These are phyloP conservation scores for Penicillium sp. DNA, from an alignment of 2,329 filamentous ascomycete genomes.

Conservation along the genomic window DNA sequence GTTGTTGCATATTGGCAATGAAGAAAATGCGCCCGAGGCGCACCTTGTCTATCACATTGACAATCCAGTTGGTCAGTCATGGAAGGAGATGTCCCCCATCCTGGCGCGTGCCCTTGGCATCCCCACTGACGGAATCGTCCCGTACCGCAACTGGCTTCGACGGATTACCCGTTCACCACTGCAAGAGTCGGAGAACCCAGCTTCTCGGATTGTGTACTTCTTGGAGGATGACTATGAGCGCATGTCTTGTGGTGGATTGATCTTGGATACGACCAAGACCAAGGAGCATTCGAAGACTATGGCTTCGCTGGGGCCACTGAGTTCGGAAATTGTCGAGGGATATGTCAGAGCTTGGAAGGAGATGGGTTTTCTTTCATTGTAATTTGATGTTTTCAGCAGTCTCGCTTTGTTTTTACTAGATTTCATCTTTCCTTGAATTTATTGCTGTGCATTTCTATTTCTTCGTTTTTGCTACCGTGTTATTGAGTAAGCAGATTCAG, in stretches of 20 bases:
- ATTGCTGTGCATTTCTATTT: not conserved
- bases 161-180: not conserved
- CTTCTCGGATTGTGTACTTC: constrained; percentile 12
- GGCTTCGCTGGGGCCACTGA: not conserved
- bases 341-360: constrained; percentile 10
- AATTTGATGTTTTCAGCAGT: not conserved
- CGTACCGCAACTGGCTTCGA: constrained; percentile 7
- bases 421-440: not conserved
- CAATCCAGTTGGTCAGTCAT: constrained; percentile 21
- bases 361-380: constrained; percentile 7
- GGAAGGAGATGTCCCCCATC: constrained; percentile 18
- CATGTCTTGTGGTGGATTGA: constrained; percentile 23
- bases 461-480: too few species aligned
- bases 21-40: not conserved
- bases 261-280: constrained; percentile 17
- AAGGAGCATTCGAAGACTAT: constrained; percentile 14
- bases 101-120: constrained; percentile 16
- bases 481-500: too few species aligned
- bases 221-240: constrained; percentile 21
- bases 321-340: not conserved
- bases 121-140: not conserved
- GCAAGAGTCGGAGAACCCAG: constrained; percentile 20
- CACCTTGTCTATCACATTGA: constrained; percentile 26
- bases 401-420: not conserved
- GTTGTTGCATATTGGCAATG: constrained; percentile 5